These are phyloP conservation scores for Bipolaris bicolor DNA, from an alignment of 2,329 filamentous ascomycete species.

Conservation along the genomic window DNA sequence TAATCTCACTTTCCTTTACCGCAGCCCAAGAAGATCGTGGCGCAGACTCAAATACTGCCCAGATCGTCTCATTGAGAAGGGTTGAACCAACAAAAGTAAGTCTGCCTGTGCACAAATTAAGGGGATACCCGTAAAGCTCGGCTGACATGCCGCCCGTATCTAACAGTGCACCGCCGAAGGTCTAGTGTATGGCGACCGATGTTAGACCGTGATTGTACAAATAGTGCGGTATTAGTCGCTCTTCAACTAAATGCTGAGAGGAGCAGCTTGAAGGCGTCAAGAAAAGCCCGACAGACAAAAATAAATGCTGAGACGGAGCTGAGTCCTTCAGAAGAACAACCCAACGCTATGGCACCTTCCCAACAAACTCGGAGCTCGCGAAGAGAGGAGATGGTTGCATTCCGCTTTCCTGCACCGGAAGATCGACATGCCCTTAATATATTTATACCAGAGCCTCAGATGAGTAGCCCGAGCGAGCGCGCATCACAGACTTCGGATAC, in stretches of 20 bases:
- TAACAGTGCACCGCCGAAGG: slow-evolving; percentile 4
- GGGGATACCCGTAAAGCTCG: not conserved
- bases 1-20: not conserved
- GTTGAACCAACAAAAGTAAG: slow-evolving; percentile 8
- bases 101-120: not conserved
- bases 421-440: not conserved
- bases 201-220: not conserved
- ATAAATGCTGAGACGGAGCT: not conserved
- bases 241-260: slow-evolving; percentile 8
- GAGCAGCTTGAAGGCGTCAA: not conserved
- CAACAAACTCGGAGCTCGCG: not conserved
- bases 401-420: slow-evolving; percentile 5
- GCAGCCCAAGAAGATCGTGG: not conserved
- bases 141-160: slow-evolving; percentile 1
- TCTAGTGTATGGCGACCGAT: slow-evolving; percentile 9
- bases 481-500: slow-evolving; percentile 17
- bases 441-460: not conserved
- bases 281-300: not conserved
- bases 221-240: slow-evolving; percentile 10
- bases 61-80: not conserved
- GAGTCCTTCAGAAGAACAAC: not conserved
- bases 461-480: not conserved
- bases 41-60: not conserved
- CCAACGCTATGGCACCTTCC: not conserved
- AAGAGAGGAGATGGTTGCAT: not conserved